Evolutionary conservation across 345 rosid genomes (phyloP).

Genomic region (Syzygium aromaticum): DNA sequence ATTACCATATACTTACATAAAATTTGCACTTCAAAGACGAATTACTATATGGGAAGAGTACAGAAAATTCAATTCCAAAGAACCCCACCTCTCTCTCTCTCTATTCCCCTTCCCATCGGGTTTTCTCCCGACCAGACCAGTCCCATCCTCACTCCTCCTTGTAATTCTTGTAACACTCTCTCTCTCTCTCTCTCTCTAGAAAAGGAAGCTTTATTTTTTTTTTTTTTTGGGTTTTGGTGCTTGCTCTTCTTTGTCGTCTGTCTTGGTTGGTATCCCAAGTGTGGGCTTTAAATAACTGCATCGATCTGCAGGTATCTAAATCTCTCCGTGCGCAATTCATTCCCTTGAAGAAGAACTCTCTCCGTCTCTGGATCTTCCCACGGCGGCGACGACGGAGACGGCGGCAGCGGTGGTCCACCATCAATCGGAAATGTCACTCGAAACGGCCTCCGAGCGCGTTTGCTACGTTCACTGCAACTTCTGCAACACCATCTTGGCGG

Average conservation of each 20-base stretch:
- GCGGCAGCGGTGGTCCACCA: not conserved
- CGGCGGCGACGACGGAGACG: not conserved
- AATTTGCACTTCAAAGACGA: not conserved
- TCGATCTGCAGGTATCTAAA: not conserved
- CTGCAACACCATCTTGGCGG: slow-evolving; percentile 98
- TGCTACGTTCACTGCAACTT: slow-evolving; percentile 97
- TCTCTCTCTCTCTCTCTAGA: slow-evolving; percentile 22
- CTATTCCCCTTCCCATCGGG: slow-evolving; percentile 5
- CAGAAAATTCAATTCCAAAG: not conserved
- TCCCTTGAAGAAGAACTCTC: not conserved
- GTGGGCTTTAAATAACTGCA: not conserved
- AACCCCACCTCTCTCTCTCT: not conserved
- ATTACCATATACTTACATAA: not conserved
- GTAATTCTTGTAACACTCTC: slow-evolving; percentile 18
- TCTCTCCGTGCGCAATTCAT: slow-evolving; percentile 1
- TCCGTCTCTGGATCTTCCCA: not conserved
- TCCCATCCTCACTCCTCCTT: slow-evolving; percentile 17
- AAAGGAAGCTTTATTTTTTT: not conserved
- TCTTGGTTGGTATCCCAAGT: not conserved
- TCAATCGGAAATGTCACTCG: slow-evolving; percentile 41
- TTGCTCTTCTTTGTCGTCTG: not conserved
- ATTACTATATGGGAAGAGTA: not conserved
- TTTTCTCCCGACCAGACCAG: slow-evolving; percentile 32
- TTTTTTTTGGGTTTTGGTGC: not conserved
- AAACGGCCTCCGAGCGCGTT: slow-evolving; percentile 69